Evolutionary conservation across 768 basidiomycete genomes (phyloP), one percentile per base, ranked within the genome.

Genomic region (Amanita subjunquillea): DNA sequence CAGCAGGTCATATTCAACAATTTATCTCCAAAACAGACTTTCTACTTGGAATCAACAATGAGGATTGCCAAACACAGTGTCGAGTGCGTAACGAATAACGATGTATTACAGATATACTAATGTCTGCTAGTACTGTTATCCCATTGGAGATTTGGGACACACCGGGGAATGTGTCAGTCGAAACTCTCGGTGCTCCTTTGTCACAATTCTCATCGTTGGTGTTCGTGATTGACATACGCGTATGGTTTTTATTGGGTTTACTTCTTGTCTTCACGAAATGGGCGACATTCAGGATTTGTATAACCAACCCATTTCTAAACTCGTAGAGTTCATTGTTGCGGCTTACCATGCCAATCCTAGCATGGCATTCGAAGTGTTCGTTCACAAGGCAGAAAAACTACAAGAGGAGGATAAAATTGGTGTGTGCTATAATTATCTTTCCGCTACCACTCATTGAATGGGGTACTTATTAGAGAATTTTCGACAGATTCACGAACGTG

Each of bases 61-160:
- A 80, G 85, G 49, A 75, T 89, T 42, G 75, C 76, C 45, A 90
- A 84, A 60, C 80, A 85, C 62, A 65, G 71, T 32, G 85, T 89
- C 67, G 87, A 96, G 93, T 96, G 65, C 67, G 90, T 59, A 29
- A 27, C 37, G 5, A 22, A 20, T 22, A 17, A 13, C 22, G 27
- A 39, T 39, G 8, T 1, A 20, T 17, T 23, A 7, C 22, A 6
- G 20, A 13, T 3, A 40, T 38, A 5, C 37, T 40, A 10, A 39
- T 39, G 37, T 47, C 43, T 47, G 42, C 53, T 65, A 96, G 94
- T 68, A 87, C 92, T 39, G 82, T 95, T 57, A 83, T 96, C 56
- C 91, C 92, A 1, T 78, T 97, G 36, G 90, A 96, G 64, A 82
- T 97, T 63, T 96, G 91, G 91, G 93, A 96, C 62, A 91, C 91